phyloP scores from a whole-genome alignment of 2,329 filamentous ascomycete species.

The Curvularia spicifera region DNA sequence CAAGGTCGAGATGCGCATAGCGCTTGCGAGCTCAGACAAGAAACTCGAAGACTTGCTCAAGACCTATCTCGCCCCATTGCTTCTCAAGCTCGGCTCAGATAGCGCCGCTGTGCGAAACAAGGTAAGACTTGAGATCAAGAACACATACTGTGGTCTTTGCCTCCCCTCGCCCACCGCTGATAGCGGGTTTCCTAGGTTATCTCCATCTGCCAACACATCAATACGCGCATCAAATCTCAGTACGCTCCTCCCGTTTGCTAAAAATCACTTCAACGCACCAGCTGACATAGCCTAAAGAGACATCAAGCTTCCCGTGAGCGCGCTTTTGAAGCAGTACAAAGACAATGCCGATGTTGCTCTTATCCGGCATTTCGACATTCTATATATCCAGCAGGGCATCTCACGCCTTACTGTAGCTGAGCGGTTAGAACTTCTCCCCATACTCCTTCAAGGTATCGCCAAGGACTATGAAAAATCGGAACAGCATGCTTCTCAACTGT shows the following conservation, averaged over 20 bases:
- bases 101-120: constrained; percentile 81
- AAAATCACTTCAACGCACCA: background rate
- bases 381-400: constrained; percentile 87
- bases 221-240: constrained; percentile 65
- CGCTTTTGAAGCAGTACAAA: constrained; percentile 88
- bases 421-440: constrained; percentile 74
- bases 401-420: constrained; percentile 66
- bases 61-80: constrained; percentile 78
- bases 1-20: constrained; percentile 85
- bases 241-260: constrained; percentile 40
- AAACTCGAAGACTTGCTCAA: constrained; percentile 81
- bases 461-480: constrained; percentile 62
- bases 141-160: background rate
- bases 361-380: constrained; percentile 85
- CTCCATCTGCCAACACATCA: constrained; percentile 74
- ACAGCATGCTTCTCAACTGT: constrained; percentile 69
- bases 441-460: constrained; percentile 70
- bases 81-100: constrained; percentile 86
- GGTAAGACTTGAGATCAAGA: constrained; percentile 48
- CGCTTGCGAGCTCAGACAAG: constrained; percentile 79
- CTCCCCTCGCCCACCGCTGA: constrained; percentile 38
- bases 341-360: constrained; percentile 70
- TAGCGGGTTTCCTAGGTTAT: constrained; percentile 59
- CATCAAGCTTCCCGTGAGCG: constrained; percentile 82
- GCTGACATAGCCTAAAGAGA: constrained; percentile 45